Evolutionary conservation across 176 grass and related monocot species (phyloP), one percentile per base, ranked within the genome.

Genomic region (Musa beccarii): DNA sequence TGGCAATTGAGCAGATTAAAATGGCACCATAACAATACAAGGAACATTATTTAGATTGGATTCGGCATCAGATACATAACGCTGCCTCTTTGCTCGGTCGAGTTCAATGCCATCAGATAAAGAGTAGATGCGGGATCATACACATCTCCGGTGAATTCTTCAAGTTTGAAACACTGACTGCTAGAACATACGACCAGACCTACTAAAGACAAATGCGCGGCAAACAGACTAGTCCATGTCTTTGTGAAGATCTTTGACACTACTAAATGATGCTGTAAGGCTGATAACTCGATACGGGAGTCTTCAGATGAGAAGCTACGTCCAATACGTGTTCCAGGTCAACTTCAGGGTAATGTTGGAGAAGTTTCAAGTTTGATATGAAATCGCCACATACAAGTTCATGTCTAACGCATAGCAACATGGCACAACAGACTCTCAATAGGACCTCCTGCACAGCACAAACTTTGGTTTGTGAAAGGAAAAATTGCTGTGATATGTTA

Each of bases 391-490:
- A 59, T 19, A 98, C 79, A 24, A 98, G 90, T 17, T 88, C 86
- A 64, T 75, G 81, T 67, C 83, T 81, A 53, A 85, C 80, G 64
- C 92, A 86, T 19, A 98, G 76, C 25, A 98, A 84, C 95, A 98
- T 98, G 74, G 94, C 88, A 76, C 94, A 98, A 51, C 90, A 93
- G 75, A 98, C 84, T 79, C 84, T 90, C 74, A 98, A 76, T 53
- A 98, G 84, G 21, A 87, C 91, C 71, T 93, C 94, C 94, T 98
- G 81, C 74, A 82, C 75, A 57, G 66, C 21, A 78, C 67, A 79
- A 52, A 20, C 79, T 56, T 9, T 1, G 21, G 23, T 76, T 75
- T 73, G 24, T 34, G 53, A 3, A 69, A 15, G 12, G 29, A 11
- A 59, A 13, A 24, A 71, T 26, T 80, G 51, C 5, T 59, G 74